Percentiles rank a stretch among this genome's conserved stretches.
These are phyloP conservation scores for Endotrypanum monterogeii DNA, from an alignment of 208 protist genomes.

Conservation along the genomic window DNA sequence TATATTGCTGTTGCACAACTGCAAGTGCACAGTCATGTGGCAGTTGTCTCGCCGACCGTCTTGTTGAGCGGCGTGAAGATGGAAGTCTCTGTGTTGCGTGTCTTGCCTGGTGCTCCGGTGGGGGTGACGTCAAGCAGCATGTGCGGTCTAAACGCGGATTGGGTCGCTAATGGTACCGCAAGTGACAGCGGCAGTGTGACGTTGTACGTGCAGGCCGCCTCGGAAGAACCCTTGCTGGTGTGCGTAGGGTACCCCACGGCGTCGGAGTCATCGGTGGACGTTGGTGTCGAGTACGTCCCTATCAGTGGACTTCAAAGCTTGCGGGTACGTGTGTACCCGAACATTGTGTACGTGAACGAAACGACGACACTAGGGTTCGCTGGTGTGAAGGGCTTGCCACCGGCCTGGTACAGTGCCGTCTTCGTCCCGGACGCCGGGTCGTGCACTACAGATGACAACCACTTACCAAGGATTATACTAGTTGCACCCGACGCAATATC, in stretches of 20 bases:
- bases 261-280: constrained; percentile 19
- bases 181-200: constrained; percentile 19
- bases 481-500: constrained; percentile 2
- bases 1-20: constrained; percentile 22
- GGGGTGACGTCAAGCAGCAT: constrained; percentile 7
- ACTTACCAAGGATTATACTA: not conserved
- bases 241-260: constrained; percentile 44
- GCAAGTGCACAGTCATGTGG: constrained; percentile 37
- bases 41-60: constrained; percentile 16
- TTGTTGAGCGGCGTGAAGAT: constrained; percentile 26
- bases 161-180: constrained; percentile 19
- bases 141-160: constrained; percentile 7
- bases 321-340: constrained; percentile 19
- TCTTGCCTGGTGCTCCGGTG: constrained; percentile 38
- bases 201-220: constrained; percentile 21
- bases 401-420: not conserved
- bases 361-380: constrained; percentile 10
- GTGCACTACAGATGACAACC: not conserved
- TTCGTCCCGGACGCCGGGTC: not conserved
- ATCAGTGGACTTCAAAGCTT: constrained; percentile 31
- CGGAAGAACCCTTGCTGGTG: constrained; percentile 23
- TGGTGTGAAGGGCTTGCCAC: not conserved
- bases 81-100: constrained; percentile 17
- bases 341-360: constrained; percentile 26
- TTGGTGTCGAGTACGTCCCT: constrained; percentile 19